Percentiles rank a stretch among this genome's conserved stretches.
Conservation (phyloP, 495 filamentous ascomycete species). For the Cairneyella variabilis region DNA sequence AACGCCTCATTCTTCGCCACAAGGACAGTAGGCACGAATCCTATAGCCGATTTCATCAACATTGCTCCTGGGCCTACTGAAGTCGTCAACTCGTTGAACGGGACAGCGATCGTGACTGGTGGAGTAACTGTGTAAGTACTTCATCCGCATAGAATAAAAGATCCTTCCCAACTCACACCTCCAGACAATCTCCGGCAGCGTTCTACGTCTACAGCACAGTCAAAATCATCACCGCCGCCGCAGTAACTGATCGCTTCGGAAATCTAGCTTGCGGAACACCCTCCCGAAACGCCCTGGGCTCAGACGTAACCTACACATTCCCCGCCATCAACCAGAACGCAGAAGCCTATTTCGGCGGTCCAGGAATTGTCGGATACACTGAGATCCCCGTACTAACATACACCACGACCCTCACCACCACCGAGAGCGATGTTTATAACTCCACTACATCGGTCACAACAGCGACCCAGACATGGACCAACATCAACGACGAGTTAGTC, state of each 20-base stretch:
- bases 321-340: slow-evolving; percentile 16
- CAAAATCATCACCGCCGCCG: slow-evolving; percentile 17
- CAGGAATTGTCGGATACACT: not conserved
- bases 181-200: slow-evolving; percentile 21
- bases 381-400: not conserved
- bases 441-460: not conserved
- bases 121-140: slow-evolving; percentile 14
- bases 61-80: not conserved
- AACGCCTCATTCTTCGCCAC: not conserved
- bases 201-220: slow-evolving; percentile 23
- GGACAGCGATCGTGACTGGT: slow-evolving; percentile 8
- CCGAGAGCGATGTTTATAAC: not conserved
- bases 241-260: slow-evolving; percentile 1
- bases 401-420: not conserved
- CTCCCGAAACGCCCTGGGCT: not conserved
- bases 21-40: not conserved
- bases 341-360: slow-evolving; percentile 21
- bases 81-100: not conserved
- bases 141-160: not conserved
- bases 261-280: slow-evolving; percentile 12
- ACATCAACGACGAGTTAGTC: not conserved
- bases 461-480: not conserved
- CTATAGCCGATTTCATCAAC: slow-evolving; percentile 7
- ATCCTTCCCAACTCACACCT: not conserved
- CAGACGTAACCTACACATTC: not conserved